These are phyloP conservation scores for Rhizopogon sp. DNA, from an alignment of 768 basidiomycete genomes.

Conservation along the genomic window DNA sequence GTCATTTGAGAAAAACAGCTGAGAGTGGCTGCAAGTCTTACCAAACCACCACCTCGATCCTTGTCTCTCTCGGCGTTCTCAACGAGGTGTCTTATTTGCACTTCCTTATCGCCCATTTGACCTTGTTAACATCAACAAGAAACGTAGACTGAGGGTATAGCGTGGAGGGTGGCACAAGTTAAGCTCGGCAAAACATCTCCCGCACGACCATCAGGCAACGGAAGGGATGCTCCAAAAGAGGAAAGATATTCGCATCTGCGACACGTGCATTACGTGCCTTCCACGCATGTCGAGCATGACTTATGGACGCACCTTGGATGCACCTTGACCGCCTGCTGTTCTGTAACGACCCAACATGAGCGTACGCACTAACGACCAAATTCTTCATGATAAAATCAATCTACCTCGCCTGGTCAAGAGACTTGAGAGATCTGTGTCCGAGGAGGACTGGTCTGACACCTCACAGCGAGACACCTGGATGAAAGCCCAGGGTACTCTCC, in stretches of 20 bases:
- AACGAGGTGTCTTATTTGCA: conserved; percentile 30
- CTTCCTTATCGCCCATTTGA: conserved; percentile 10
- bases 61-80: conserved; percentile 37
- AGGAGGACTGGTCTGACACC: conserved; percentile 28
- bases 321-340: background rate
- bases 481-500: conserved; percentile 47
- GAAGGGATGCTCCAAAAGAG: conserved; percentile 2
- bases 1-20: background rate
- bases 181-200: conserved; percentile 9
- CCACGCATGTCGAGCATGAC: background rate
- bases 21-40: conserved; percentile 17
- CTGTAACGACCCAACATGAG: conserved; percentile 14
- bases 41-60: conserved; percentile 34
- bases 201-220: conserved; percentile 2
- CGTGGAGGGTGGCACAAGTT: background rate
- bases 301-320: background rate
- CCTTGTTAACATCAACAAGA: background rate
- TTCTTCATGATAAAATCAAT: conserved; percentile 63
- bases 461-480: conserved; percentile 40
- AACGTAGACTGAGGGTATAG: background rate
- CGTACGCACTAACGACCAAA: conserved; percentile 22
- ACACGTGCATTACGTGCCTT: background rate
- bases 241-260: conserved; percentile 20
- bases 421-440: conserved; percentile 50
- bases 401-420: conserved; percentile 53